Evolutionary conservation across 495 filamentous ascomycete genomes (phyloP), one percentile per base, ranked within the genome.

Genomic region (Aspergillus haitiensis): DNA sequence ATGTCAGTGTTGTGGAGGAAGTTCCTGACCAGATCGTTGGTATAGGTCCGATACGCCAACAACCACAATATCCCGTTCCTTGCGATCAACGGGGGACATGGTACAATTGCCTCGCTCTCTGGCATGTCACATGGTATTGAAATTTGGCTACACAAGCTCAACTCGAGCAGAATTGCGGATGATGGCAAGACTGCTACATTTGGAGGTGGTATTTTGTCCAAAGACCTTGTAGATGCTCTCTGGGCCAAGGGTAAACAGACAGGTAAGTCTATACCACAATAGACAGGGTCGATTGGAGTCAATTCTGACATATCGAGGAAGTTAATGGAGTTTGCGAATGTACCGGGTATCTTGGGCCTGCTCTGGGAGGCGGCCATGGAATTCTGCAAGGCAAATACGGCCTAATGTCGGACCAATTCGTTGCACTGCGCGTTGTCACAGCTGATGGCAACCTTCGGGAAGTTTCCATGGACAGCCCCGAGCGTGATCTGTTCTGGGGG

Each of bases 111-210:
- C 1, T 56, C 45, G 32, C 18, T 66, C 18, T 54, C 52, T 7
- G 52, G 40, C 16, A 46, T 66, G 16, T 18, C 59, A 13, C 40
- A 66, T 16, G 63, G 63, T 9, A 62, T 66, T 32, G 56, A 62
- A 35, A 66, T 66, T 47, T 66, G 56, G 59, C 39, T 66, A 48
- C 56, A 57, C 16, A 59, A 62, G 34, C 56, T 66, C 21, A 57
- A 61, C 37, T 45, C 47, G 0, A 32, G 62, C 36, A 8, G 18
- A 13, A 56, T 66, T 36, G 37, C 59, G 0, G 52, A 49, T 6
- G 53, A 57, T 35, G 63, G 63, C 4, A 18, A 60, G 18, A 66
- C 63, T 0, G 63, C 59, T 16, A 66, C 59, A 0, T 48, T 66
- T 27, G 63, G 63, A 3, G 63, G 63, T 37, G 63, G 63, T 32